Evolutionary conservation across 768 basidiomycete genomes (phyloP), one percentile per base, ranked within the genome.

Genomic region (Russula olivacea): DNA sequence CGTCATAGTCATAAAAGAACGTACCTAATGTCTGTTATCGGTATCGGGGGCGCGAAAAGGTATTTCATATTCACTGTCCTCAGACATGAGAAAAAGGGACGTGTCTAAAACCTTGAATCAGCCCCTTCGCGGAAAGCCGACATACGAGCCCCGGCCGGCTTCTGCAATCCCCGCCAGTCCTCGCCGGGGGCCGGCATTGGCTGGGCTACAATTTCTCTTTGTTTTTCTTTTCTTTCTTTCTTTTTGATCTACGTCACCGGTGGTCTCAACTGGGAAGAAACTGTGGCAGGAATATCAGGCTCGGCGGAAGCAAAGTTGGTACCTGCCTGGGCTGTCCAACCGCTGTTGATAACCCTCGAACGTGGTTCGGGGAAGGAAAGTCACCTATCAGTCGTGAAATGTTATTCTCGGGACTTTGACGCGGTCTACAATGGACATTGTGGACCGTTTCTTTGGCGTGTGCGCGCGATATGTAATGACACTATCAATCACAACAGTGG

Each of bases 311-410:
- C 12, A 52, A 30, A 38, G n/a, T 21, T n/a, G n/a, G 43, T 45
- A 45, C 41, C 41, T 41, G 41, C 2, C 41, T n/a, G n/a, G n/a
- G n/a, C n/a, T 41, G 41, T 1, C 4, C 38, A 5, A 38, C 51
- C 28, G 4, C n/a, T 38, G 21, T 9, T 21, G 50, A 47, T 57
- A 58, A 58, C 61, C 61, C 61, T 17, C 36, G 36, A 63, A 63
- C 61, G 61, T 63, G 55, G 56, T 41, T 23, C 4, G 12, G 19
- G 56, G n/a, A 6, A 49, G 49, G 51, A 19, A 19, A 4, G n/a
- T 3, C 19, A 43, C 21, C 45, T 47, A 47, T 47, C 45, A 47
- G 3, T 23, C 9, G 45, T 21, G 3, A 9, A 21, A 47, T 21
- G 10, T 47, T 47, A 11, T 21, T 47, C 11, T 58, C 23, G 45